Conservation (phyloP, 495 filamentous ascomycete genomes). For the Poronia punctata region DNA sequence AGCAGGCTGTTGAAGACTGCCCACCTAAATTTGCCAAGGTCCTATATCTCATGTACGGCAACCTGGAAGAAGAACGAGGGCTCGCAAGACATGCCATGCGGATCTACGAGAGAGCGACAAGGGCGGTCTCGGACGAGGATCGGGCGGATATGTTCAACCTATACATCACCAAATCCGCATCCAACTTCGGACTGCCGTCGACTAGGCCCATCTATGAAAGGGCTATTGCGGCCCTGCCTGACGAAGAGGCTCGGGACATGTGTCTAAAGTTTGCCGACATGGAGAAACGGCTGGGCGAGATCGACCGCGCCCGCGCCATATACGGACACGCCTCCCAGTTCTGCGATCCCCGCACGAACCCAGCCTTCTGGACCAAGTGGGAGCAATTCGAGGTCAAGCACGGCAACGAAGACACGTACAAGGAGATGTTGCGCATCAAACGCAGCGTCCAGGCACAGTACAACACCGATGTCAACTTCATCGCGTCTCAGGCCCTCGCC, state of each 20-base stretch:
- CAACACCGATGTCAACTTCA: constrained; percentile 98
- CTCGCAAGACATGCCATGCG: constrained; percentile 97
- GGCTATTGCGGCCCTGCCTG: constrained; percentile 83
- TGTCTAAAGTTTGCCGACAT: constrained; percentile 99
- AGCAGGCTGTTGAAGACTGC: constrained; percentile 91
- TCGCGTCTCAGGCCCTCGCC: constrained; percentile 90
- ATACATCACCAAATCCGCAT: constrained; percentile 98
- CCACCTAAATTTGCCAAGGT: constrained; percentile 94
- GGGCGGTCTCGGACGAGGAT: constrained; percentile 92
- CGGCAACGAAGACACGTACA: constrained; percentile 98
- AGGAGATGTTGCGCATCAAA: constrained; percentile 98
- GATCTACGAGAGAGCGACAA: constrained; percentile 96
- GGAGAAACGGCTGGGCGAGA: constrained; percentile 93
- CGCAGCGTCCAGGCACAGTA: constrained; percentile 95
- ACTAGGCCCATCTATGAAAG: constrained; percentile 96
- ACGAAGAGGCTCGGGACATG: constrained; percentile 93
- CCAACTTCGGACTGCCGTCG: constrained; percentile 93
- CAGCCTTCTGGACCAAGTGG: constrained; percentile 93
- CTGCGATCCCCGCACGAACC: constrained; percentile 86
- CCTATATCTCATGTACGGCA: constrained; percentile 97
- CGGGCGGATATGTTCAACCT: constrained; percentile 98
- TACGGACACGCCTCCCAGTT: constrained; percentile 97
- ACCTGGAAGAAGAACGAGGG: constrained; percentile 91
- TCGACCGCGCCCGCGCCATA: constrained; percentile 90
- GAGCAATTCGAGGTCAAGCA: constrained; percentile 94